These are phyloP conservation scores for Cydonia oblonga DNA, from an alignment of 331 rosid genomes.

Conservation along the genomic window DNA sequence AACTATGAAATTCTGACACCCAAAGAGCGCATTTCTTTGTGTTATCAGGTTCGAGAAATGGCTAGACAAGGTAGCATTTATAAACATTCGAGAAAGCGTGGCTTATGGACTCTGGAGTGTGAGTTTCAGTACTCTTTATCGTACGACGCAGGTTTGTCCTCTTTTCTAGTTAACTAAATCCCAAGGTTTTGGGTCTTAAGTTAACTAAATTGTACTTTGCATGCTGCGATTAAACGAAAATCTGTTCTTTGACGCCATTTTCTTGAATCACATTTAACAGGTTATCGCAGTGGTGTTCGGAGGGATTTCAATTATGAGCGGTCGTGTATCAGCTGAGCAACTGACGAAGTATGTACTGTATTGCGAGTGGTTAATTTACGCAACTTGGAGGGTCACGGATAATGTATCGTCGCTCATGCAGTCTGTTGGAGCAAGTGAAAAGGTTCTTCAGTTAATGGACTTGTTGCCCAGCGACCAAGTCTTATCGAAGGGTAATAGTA, in stretches of 20 bases:
- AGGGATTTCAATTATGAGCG: slow-evolving; percentile 79
- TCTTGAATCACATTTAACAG: slow-evolving; percentile 19
- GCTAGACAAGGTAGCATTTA: slow-evolving; percentile 70
- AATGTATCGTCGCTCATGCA: slow-evolving; percentile 86
- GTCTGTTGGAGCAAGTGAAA: slow-evolving; percentile 96
- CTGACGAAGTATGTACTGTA: slow-evolving; percentile 85
- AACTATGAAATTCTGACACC: neutral
- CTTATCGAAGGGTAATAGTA: slow-evolving; percentile 43
- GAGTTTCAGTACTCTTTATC: slow-evolving; percentile 72
- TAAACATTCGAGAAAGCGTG: slow-evolving; percentile 80
- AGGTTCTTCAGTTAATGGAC: slow-evolving; percentile 89
- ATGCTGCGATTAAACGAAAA: too few species aligned
- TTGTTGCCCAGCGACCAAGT: slow-evolving; percentile 80
- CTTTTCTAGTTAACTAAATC: neutral
- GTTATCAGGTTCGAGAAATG: slow-evolving; percentile 61
- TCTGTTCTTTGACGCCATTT: slow-evolving; percentile 7
- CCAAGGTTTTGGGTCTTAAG: too few species aligned
- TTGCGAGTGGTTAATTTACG: slow-evolving; percentile 85
- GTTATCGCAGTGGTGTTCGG: slow-evolving; percentile 76
- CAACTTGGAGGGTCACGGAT: slow-evolving; percentile 99
- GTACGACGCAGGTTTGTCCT: slow-evolving; percentile 71
- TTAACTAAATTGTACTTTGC: too few species aligned
- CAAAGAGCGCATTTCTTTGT: neutral
- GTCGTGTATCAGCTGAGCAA: slow-evolving; percentile 79
- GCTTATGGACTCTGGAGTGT: slow-evolving; percentile 86